Base-by-base conservation (phyloP, 805 yeast genomes). In the Candida andamanensis region DNA sequence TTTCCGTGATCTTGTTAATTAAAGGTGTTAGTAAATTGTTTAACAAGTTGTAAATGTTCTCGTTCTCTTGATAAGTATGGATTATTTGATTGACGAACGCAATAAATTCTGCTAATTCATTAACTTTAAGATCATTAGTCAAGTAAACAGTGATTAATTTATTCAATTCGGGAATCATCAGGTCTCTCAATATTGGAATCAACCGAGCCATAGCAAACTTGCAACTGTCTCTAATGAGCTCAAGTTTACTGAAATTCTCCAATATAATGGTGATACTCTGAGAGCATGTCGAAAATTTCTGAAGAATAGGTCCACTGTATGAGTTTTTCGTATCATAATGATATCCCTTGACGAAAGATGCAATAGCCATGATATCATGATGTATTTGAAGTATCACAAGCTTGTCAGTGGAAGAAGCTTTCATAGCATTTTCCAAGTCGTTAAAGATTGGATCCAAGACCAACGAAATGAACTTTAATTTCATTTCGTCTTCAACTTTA, bases 151-250 rank as follows among this genome's bases (percentile, higher is more conserved):
- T 74, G 37, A 92, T 76, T 39, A 87, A 72, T 50, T 85, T 79
- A 41, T 80, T 79, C 54, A 85, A 67, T 28, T 74, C 67, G 6
- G 50, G 49, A 34, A 68, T 63, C 25, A 67, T 59, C 15, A 46
- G 49, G 50, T 65, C 76, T 35, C 61, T 62, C 46, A 92, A 63
- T 25, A 90, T 64, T 15, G 94, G 85, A 33, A 87, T 81, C 44
- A 92, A 70, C 40, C 97, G 73, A 8, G 95, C 85, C 58, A 89
- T 80, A 18, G 95, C 76, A 54, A 84, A 86, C 46, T 96, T 73
- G 4, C 90, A 69, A 4, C 96, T 81, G 44, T 86, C 95, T 51
- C 97, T 74, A 28, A 90, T 76, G 19, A 68, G 66, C 50, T 80
- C 86, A 40, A 67, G 69, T 24, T 74, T 71, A 34, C 78, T 69